Evolutionary conservation across 1,284 basidiomycete species (phyloP).

Genomic region (Pyrrhoderma lamaoense): DNA sequence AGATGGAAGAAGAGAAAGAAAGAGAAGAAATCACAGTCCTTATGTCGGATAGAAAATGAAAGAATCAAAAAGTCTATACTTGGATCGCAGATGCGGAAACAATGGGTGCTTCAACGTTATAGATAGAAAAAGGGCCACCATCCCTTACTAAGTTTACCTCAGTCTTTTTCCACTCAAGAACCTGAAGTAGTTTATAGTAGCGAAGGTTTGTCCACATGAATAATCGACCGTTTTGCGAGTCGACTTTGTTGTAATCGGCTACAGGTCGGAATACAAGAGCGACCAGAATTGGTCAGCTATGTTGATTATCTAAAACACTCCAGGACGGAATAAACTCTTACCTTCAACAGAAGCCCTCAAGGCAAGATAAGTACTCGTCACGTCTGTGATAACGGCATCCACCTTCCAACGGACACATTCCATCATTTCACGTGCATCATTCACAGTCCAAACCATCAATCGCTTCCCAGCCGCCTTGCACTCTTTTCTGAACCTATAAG

Average conservation of each 20-base stretch:
- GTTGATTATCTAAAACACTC: neutral
- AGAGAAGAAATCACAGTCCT: neutral
- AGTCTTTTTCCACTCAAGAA: constrained; percentile 25
- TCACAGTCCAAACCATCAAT: constrained; percentile 96
- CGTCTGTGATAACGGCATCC: constrained; percentile 85
- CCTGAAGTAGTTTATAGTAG: constrained; percentile 49
- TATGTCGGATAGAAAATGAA: neutral
- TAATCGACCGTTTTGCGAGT: constrained; percentile 51
- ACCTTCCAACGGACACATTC: constrained; percentile 84
- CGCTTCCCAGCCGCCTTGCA: constrained; percentile 79
- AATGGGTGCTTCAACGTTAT: neutral
- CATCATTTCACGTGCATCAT: constrained; percentile 88
- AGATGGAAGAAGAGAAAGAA: neutral
- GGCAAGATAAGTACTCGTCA: constrained; percentile 71
- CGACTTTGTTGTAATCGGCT: constrained; percentile 64
- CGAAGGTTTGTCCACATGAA: constrained; percentile 69
- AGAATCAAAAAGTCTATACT: neutral
- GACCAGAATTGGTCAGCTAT: neutral
- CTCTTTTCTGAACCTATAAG: constrained; percentile 62
- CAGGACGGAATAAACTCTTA: constrained; percentile 30
- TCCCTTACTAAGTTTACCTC: constrained; percentile 38
- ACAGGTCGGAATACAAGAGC: neutral
- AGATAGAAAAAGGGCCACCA: constrained; percentile 47
- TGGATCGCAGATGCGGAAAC: neutral
- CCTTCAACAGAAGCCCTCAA: constrained; percentile 60